These are phyloP conservation scores for Xylona heveae DNA, from an alignment of 495 filamentous ascomycete genomes.

Conservation along the genomic window DNA sequence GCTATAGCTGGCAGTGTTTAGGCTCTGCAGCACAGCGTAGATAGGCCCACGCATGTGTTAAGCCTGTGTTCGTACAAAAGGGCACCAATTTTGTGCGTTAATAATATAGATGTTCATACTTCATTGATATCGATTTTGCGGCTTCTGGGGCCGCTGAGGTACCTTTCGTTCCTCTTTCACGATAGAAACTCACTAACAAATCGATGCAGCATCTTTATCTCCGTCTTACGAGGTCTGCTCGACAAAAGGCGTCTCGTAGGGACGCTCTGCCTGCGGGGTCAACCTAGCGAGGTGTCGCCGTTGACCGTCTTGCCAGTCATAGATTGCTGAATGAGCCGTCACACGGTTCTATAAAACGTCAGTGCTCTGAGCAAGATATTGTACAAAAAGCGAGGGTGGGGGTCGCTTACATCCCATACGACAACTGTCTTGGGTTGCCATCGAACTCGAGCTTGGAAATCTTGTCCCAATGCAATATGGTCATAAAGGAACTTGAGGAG, in stretches of 20 bases:
- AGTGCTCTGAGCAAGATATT: slow-evolving; percentile 3
- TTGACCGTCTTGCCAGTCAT: slow-evolving; percentile 63
- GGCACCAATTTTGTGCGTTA: too few species aligned
- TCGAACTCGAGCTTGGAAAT: slow-evolving; percentile 75
- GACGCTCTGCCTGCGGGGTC: slow-evolving; percentile 63
- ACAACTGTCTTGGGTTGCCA: slow-evolving; percentile 72
- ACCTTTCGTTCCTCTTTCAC: too few species aligned
- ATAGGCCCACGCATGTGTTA: too few species aligned
- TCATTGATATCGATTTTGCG: too few species aligned
- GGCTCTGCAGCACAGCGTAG: too few species aligned
- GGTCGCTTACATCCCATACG: slow-evolving; percentile 48
- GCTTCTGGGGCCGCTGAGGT: too few species aligned
- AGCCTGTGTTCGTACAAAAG: too few species aligned
- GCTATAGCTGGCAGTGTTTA: too few species aligned
- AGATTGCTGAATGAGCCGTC: slow-evolving; percentile 52
- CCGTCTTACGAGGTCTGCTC: neutral
- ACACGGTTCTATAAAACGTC: slow-evolving; percentile 37
- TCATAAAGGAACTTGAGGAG: slow-evolving; percentile 76
- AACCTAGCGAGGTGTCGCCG: slow-evolving; percentile 65
- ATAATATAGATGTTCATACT: too few species aligned
- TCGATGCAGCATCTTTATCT: too few species aligned
- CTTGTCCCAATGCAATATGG: slow-evolving; percentile 59
- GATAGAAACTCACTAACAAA: too few species aligned
- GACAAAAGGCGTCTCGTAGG: slow-evolving; percentile 43
- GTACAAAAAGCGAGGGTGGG: slow-evolving; percentile 4